A percentile compares a stretch with the other conserved stretches of the same genome.
Conservation (phyloP, 768 basidiomycete species). For the Auricularia sp. region DNA sequence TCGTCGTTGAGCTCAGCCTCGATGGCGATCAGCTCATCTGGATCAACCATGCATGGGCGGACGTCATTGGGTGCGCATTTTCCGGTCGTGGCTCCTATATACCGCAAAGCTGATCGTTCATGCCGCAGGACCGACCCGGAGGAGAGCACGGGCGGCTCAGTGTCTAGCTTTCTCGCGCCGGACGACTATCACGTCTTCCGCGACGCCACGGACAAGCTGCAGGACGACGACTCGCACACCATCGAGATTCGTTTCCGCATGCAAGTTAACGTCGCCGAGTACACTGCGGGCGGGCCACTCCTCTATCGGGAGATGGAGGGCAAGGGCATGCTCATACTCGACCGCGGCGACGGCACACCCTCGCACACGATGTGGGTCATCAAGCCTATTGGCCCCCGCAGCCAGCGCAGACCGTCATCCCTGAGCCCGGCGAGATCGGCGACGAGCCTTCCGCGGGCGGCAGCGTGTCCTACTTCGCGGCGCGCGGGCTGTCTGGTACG, state of each 20-base stretch:
- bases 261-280: constrained; percentile 54
- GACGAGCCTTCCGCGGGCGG: constrained; percentile 25
- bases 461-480: constrained; percentile 1
- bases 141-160: constrained; percentile 63
- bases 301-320: constrained; percentile 83
- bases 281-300: constrained; percentile 27
- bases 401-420: constrained; percentile 50
- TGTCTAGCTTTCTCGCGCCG: constrained; percentile 72
- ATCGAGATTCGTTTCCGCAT: constrained; percentile 87
- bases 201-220: constrained; percentile 75
- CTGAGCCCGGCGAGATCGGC: constrained; percentile 37
- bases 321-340: constrained; percentile 97
- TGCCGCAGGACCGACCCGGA: constrained; percentile 67
- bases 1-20: constrained; percentile 87
- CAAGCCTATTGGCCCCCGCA: constrained; percentile 67
- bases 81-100: neutral
- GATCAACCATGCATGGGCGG: constrained; percentile 92
- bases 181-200: constrained; percentile 75
- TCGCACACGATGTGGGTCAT: constrained; percentile 99
- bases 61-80: constrained; percentile 71
- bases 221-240: constrained; percentile 88
- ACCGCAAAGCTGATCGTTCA: constrained; percentile 7
- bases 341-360: constrained; percentile 66
- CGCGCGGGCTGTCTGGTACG: constrained; percentile 13
- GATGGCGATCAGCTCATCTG: constrained; percentile 94